Evolutionary conservation across 1,284 basidiomycete genomes (phyloP).

Genomic region (Gastroboletus turbinatus): DNA sequence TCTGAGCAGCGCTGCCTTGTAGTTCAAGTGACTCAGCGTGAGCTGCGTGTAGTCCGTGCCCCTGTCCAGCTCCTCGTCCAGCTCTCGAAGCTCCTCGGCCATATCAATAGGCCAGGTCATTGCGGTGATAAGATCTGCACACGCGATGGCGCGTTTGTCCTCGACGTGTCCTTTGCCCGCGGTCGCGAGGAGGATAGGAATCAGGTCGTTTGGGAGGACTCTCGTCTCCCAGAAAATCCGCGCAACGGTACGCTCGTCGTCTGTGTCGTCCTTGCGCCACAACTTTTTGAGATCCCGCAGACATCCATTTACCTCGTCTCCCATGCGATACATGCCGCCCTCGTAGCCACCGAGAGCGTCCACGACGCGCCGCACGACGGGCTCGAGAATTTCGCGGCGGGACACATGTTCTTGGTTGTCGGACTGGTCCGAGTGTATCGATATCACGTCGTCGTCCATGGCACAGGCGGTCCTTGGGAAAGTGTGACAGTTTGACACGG

Average conservation of each 20-base stretch:
- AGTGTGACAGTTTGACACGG: constrained; percentile 25
- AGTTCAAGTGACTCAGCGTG: constrained; percentile 76
- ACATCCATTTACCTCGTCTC: constrained; percentile 83
- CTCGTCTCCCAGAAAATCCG: constrained; percentile 86
- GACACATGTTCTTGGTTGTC: constrained; percentile 30
- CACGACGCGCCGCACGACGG: constrained; percentile 68
- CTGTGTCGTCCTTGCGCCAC: constrained; percentile 92
- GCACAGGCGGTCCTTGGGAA: not conserved
- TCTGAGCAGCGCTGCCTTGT: constrained; percentile 77
- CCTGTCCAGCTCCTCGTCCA: constrained; percentile 74
- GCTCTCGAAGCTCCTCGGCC: constrained; percentile 86
- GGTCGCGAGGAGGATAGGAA: constrained; percentile 81
- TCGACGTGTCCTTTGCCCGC: constrained; percentile 75
- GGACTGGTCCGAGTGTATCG: constrained; percentile 38
- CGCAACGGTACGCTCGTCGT: constrained; percentile 92
- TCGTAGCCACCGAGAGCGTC: constrained; percentile 74
- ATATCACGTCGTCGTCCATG: constrained; percentile 38
- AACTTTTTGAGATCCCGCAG: constrained; percentile 91
- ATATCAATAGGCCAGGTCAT: constrained; percentile 98
- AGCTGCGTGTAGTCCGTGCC: constrained; percentile 87
- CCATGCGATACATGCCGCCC: constrained; percentile 73
- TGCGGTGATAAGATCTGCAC: constrained; percentile 86
- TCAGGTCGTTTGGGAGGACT: constrained; percentile 80
- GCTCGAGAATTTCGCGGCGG: constrained; percentile 54
- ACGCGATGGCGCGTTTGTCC: constrained; percentile 83